Conservation (phyloP, 495 filamentous ascomycete genomes). For the Bombardia bombarda region DNA sequence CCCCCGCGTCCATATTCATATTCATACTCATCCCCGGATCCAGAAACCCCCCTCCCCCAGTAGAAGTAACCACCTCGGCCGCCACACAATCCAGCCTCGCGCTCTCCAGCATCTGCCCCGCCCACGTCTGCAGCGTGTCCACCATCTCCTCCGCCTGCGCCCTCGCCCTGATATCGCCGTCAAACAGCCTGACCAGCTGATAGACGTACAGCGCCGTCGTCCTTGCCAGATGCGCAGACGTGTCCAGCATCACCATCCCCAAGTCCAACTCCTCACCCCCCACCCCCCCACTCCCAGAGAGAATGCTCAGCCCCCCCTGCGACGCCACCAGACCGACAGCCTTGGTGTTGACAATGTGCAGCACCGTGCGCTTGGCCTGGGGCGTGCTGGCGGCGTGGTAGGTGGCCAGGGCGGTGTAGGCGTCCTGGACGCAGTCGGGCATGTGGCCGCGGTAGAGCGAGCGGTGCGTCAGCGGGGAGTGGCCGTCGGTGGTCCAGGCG, state of each 20-base stretch:
- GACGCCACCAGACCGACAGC: slow-evolving; percentile 9
- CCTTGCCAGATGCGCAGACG: slow-evolving; percentile 28
- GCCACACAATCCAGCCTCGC: slow-evolving; percentile 14
- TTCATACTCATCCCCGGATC: not conserved
- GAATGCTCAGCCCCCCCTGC: too few relatives aligned
- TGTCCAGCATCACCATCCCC: slow-evolving; percentile 4
- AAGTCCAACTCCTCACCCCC: too few relatives aligned
- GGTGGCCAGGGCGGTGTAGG: slow-evolving; percentile 18
- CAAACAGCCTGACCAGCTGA: slow-evolving; percentile 50
- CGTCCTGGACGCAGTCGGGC: slow-evolving; percentile 23
- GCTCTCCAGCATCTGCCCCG: slow-evolving; percentile 25
- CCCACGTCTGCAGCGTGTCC: slow-evolving; percentile 34
- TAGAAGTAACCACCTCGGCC: slow-evolving; percentile 1
- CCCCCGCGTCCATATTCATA: not conserved
- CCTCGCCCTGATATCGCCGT: slow-evolving; percentile 45
- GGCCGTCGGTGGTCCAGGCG: slow-evolving; percentile 16
- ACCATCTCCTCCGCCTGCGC: slow-evolving; percentile 38
- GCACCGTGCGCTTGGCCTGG: slow-evolving; percentile 9
- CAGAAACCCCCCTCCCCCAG: not conserved
- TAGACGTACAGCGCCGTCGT: slow-evolving; percentile 42
- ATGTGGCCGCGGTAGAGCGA: slow-evolving; percentile 23
- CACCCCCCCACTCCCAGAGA: too few relatives aligned
- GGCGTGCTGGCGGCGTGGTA: slow-evolving; percentile 12
- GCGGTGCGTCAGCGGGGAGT: slow-evolving; percentile 30
- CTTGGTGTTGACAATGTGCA: slow-evolving; percentile 20